Evolutionary conservation across 2,329 filamentous ascomycete species (phyloP).

Genomic region (Teratosphaeria epicoccoides): DNA sequence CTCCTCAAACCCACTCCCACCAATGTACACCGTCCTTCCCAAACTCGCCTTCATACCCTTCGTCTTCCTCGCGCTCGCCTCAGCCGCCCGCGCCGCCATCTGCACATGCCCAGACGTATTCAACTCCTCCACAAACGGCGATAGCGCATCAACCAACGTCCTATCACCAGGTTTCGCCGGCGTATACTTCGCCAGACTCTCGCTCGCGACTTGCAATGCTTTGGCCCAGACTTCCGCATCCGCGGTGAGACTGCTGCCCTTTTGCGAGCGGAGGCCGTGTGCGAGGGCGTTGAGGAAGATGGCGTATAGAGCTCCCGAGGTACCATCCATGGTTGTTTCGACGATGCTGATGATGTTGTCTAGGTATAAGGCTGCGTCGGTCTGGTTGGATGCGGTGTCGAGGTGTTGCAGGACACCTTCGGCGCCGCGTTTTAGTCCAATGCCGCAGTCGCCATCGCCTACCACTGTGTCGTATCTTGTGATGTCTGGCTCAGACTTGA

Average conservation of each 20-base stretch:
- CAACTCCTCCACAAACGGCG: slow-evolving; percentile 73
- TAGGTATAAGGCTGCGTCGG: slow-evolving; percentile 49
- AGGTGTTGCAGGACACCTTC: slow-evolving; percentile 46
- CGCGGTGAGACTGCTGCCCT: slow-evolving; percentile 18
- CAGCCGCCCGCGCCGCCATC: slow-evolving; percentile 64
- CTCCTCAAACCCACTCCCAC: slow-evolving; percentile 60
- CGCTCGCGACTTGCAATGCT: slow-evolving; percentile 61
- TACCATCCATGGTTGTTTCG: slow-evolving; percentile 63
- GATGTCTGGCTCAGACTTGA: slow-evolving; percentile 54
- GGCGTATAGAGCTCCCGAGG: slow-evolving; percentile 65
- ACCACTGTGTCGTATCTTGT: slow-evolving; percentile 68
- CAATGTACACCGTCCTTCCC: slow-evolving; percentile 73
- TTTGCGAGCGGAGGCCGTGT: slow-evolving; percentile 50
- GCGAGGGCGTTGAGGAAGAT: slow-evolving; percentile 86
- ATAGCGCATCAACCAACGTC: slow-evolving; percentile 79
- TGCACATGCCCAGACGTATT: slow-evolving; percentile 53
- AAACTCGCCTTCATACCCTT: slow-evolving; percentile 88
- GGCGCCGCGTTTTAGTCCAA: slow-evolving; percentile 76
- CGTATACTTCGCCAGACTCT: slow-evolving; percentile 70
- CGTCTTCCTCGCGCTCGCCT: slow-evolving; percentile 67
- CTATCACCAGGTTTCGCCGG: slow-evolving; percentile 81
- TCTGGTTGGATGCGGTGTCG: slow-evolving; percentile 27
- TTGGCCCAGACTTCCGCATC: slow-evolving; percentile 47
- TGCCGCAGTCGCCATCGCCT: slow-evolving; percentile 83
- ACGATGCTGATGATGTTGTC: slow-evolving; percentile 52